Base-by-base conservation (phyloP, 768 basidiomycete species). In the Psilocybe azurescens region DNA sequence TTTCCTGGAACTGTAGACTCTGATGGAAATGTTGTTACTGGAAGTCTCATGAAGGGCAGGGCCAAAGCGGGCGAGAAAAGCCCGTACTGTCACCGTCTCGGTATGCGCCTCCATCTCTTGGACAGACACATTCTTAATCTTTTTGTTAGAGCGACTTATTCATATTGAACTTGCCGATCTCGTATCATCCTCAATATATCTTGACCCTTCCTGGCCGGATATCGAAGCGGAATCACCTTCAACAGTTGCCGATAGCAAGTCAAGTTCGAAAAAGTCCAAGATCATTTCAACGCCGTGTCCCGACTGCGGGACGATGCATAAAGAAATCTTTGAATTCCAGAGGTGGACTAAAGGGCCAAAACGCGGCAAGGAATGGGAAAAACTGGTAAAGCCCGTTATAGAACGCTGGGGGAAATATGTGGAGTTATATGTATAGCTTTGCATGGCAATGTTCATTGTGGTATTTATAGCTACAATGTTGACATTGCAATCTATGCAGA, bases 161-260 rank as follows among this genome's bases (percentile, higher is more conserved):
- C 94, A 95, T 67, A 79, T 94, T 28, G 93, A 95, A 71, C 80
- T 95, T 6, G 82, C 86, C 6, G 94, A 95, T 69, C 69, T 94
- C 47, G 82, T 80, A 10, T 70, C 82, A 38, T 81, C 88, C 53
- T 69, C 75, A 9, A 81, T 83, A 1, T 93, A 94, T 71, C 79
- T 94, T 4, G 74, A 87, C 48, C 73, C 83, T 3, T 71, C 67
- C 10, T 93, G 78, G 80, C 76, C 75, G 33, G 68, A 72, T 28
- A 67, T 77, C 46, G 72, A 72, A 44, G 70, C 59, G 13, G 50
- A 66, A 48, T 36, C 62, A 8, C 36, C 49, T 56, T 53, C 66
- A 59, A 67, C 53, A 46, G 55, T 68, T 28, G 62, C 69, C 13
- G 73, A 70, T 48, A 68, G 66, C 52, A 67, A 66, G 32, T 62